These are phyloP conservation scores for Trichophyton benhamiae DNA, from an alignment of 2,329 filamentous ascomycete species.

Conservation along the genomic window DNA sequence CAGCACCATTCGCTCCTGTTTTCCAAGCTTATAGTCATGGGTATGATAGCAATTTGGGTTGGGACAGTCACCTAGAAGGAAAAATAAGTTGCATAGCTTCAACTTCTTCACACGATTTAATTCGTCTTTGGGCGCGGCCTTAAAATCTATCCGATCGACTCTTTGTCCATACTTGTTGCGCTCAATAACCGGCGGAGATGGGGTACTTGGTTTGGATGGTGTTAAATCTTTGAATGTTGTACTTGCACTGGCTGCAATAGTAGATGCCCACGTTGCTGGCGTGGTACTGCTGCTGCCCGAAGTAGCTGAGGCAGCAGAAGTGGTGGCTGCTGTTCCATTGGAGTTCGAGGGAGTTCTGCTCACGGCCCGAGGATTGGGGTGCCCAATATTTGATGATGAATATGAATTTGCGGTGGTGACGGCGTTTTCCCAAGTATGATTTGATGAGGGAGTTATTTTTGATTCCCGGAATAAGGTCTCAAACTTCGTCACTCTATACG, in stretches of 20 bases:
- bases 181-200: slow-evolving; percentile 33
- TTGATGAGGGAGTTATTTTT: slow-evolving; percentile 27
- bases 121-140: slow-evolving; percentile 43
- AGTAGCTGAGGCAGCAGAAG: neutral
- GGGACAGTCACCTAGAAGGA: slow-evolving; percentile 46
- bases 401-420: neutral
- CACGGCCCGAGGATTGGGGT: neutral
- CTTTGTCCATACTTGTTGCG: slow-evolving; percentile 50
- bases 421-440: neutral
- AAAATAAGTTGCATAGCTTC: slow-evolving; percentile 52
- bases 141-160: slow-evolving; percentile 41
- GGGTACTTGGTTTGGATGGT: slow-evolving; percentile 23
- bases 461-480: slow-evolving; percentile 42
- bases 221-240: slow-evolving; percentile 29
- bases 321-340: slow-evolving; percentile 14
- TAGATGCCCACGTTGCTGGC: slow-evolving; percentile 24
- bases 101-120: slow-evolving; percentile 49
- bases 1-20: slow-evolving; percentile 42
- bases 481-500: slow-evolving; percentile 41
- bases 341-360: slow-evolving; percentile 25
- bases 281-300: slow-evolving; percentile 8
- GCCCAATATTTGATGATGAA: neutral
- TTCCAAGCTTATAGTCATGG: slow-evolving; percentile 43
- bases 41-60: slow-evolving; percentile 43
- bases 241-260: slow-evolving; percentile 28